Evolutionary conservation across 2,329 filamentous ascomycete genomes (phyloP).

Genomic region (Byssochlamys sp.): DNA sequence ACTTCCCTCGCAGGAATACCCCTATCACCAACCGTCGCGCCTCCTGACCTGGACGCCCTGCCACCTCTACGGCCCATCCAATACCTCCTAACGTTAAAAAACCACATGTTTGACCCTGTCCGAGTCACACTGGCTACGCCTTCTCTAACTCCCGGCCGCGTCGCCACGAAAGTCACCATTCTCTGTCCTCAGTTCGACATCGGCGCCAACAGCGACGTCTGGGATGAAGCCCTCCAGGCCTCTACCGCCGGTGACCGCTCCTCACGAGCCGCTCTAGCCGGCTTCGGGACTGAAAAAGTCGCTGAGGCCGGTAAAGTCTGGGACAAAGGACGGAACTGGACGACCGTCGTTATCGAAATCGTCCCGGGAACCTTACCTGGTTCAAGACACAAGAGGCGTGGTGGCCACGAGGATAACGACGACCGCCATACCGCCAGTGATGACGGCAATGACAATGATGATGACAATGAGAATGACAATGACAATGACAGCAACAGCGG

Average conservation of each 20-base stretch:
- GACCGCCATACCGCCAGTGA: constrained; percentile 24
- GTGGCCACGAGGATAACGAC: constrained; percentile 17
- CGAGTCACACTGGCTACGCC: constrained; percentile 81
- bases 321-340: constrained; percentile 89
- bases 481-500: constrained; percentile 10
- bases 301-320: constrained; percentile 91
- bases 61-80: constrained; percentile 51
- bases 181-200: constrained; percentile 91
- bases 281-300: constrained; percentile 38
- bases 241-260: constrained; percentile 35
- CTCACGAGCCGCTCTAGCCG: constrained; percentile 19
- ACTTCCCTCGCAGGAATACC: constrained; percentile 16
- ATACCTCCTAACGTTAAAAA: constrained; percentile 81
- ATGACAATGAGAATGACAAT: constrained; percentile 22
- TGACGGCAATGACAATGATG: constrained; percentile 12
- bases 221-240: constrained; percentile 74
- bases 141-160: constrained; percentile 63
- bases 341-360: constrained; percentile 84
- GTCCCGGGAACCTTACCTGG: constrained; percentile 48
- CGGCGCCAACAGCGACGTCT: constrained; percentile 84
- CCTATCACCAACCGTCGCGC: constrained; percentile 17
- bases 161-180: constrained; percentile 73
- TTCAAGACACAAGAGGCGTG: constrained; percentile 19
- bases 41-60: constrained; percentile 39
- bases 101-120: constrained; percentile 86